Evolutionary conservation across 2,329 filamentous ascomycete species (phyloP).

Genomic region (Aspergillus sojae): DNA sequence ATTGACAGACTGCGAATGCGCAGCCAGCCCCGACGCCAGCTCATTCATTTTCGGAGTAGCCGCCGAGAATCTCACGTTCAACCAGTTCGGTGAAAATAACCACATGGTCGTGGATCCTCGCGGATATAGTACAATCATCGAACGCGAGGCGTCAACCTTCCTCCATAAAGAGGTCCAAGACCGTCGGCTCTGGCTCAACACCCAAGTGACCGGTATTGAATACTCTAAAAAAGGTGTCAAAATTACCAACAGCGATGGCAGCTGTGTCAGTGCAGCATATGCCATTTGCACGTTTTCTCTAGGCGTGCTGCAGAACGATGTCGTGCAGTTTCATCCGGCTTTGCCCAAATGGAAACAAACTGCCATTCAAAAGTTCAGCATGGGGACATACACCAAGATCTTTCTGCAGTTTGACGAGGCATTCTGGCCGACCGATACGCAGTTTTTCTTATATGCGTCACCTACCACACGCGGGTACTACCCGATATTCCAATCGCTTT

Average conservation of each 20-base stretch:
- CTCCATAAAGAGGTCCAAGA: constrained; percentile 52
- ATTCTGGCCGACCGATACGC: constrained; percentile 62
- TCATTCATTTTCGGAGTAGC: constrained; percentile 59
- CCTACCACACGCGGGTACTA: constrained; percentile 54
- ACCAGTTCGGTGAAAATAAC: constrained; percentile 64
- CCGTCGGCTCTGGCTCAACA: constrained; percentile 60
- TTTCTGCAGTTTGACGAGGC: constrained; percentile 68
- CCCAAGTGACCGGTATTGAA: constrained; percentile 57
- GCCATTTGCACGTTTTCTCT: constrained; percentile 70
- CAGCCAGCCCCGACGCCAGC: constrained; percentile 59
- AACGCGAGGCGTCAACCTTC: constrained; percentile 61
- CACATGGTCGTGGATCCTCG: constrained; percentile 64
- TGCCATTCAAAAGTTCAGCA: constrained; percentile 65
- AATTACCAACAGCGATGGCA: constrained; percentile 56
- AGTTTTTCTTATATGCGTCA: constrained; percentile 57
- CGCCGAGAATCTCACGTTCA: constrained; percentile 63
- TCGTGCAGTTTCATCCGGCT: constrained; percentile 59
- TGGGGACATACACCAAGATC: constrained; percentile 73
- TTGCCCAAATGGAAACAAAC: constrained; percentile 67
- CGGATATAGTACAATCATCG: constrained; percentile 62
- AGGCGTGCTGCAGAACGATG: constrained; percentile 66
- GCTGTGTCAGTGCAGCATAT: constrained; percentile 61
- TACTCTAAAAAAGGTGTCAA: constrained; percentile 58
- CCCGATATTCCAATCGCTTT: constrained; percentile 67
- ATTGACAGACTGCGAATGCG: constrained; percentile 59